Conservation (phyloP, 192 early-diverging fungal genomes). For the Coemansia sp. region DNA sequence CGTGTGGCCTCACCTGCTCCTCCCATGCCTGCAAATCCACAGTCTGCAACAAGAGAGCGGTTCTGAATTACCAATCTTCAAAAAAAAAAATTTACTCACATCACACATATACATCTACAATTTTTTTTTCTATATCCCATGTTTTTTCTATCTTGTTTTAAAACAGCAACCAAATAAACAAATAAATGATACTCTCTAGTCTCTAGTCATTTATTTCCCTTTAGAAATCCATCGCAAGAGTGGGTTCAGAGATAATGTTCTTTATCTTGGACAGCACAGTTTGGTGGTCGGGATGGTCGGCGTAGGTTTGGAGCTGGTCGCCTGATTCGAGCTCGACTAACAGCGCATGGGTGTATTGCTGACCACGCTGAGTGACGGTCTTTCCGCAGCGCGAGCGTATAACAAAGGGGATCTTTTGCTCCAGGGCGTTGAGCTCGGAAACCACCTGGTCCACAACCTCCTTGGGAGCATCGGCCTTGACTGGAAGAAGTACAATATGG, state of each 20-base stretch:
- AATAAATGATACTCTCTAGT: not conserved
- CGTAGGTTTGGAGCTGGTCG: constrained; percentile 23
- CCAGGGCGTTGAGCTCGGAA: constrained; percentile 19
- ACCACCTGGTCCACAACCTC: constrained; percentile 24
- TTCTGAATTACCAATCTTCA: not conserved
- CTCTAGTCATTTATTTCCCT: no score
- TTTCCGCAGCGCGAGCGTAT: constrained; percentile 27
- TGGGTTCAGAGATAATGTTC: constrained; percentile 24
- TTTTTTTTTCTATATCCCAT: not conserved
- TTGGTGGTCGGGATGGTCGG: constrained; percentile 31
- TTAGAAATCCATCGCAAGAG: constrained; percentile 37
- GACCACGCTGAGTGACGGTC: constrained; percentile 37
- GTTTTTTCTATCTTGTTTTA: not conserved
- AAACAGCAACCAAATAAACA: not conserved
- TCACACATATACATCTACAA: not conserved
- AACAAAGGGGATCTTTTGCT: constrained; percentile 30
- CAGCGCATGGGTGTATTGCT: constrained; percentile 42
- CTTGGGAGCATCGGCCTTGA: constrained; percentile 20
- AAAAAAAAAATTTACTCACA: no score
- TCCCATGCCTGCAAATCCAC: constrained; percentile 32
- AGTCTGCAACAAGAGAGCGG: constrained; percentile 3
- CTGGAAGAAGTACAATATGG: constrained; percentile 39
- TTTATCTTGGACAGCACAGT: constrained; percentile 30
- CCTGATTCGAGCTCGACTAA: constrained; percentile 30
- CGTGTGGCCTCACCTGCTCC: constrained; percentile 42